A percentile compares a stretch with the other conserved stretches of the same genome.
These are phyloP conservation scores for Pseudotsuga menziesii DNA, from an alignment of 75 land plant genomes.

Conservation along the genomic window DNA sequence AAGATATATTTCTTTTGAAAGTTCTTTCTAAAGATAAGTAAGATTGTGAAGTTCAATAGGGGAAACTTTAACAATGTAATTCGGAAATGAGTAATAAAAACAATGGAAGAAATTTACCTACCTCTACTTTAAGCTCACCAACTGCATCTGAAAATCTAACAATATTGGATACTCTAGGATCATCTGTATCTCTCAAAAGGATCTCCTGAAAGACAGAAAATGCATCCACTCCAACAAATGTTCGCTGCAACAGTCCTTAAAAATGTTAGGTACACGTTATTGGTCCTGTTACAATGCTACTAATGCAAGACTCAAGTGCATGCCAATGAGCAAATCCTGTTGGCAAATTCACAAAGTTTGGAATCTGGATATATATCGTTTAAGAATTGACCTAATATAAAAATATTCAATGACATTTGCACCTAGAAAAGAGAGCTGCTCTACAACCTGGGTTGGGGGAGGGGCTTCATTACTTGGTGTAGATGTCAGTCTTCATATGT, in stretches of 20 bases:
- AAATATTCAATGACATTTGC: background rate
- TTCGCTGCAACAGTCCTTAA: conserved; percentile 56
- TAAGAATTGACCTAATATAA: background rate
- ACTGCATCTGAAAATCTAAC: conserved; percentile 83
- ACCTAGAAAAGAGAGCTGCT: too few species aligned
- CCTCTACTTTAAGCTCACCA: conserved; percentile 98
- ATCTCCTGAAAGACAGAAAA: conserved; percentile 94
- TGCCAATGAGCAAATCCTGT: background rate
- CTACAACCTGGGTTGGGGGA: too few species aligned
- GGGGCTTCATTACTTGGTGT: too few species aligned
- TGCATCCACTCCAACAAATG: conserved; percentile 91
- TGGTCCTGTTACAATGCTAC: background rate
- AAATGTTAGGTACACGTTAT: background rate
- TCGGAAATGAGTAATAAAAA: too few species aligned
- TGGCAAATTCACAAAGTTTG: background rate
- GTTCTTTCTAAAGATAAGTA: background rate
- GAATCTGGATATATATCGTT: background rate
- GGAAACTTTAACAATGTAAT: background rate
- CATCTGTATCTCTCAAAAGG: conserved; percentile 45
- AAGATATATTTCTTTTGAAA: background rate
- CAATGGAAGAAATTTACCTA: conserved; percentile 14
- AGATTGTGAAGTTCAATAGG: background rate
- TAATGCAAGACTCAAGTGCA: background rate
- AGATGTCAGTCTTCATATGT: too few species aligned
- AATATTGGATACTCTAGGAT: conserved; percentile 86